Percentiles rank a stretch among this genome's conserved stretches.
Evolutionary conservation across 148 eudicot genomes (phyloP).

Genomic region (Silene latifolia): DNA sequence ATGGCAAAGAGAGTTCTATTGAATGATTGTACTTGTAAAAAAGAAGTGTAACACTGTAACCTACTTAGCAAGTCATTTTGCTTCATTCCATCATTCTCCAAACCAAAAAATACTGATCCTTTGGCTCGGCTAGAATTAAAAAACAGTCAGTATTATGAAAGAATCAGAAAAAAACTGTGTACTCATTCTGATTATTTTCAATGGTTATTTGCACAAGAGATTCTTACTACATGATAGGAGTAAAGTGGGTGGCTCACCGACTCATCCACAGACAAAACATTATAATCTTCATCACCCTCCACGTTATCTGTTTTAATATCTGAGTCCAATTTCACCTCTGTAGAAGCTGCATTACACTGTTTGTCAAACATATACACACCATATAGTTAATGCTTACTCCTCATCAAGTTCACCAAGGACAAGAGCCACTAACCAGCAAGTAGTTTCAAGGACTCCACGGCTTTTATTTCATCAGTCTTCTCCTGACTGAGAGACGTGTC

Average conservation of each 20-base stretch:
- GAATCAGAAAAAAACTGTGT: background rate
- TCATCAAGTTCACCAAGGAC: slow-evolving; percentile 11
- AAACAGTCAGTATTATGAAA: background rate
- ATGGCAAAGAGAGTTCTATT: too few relatives aligned
- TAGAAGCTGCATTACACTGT: slow-evolving; percentile 25
- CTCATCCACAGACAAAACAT: slow-evolving; percentile 55
- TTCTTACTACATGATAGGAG: slow-evolving; percentile 8
- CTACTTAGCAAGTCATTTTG: too few relatives aligned
- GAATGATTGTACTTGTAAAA: too few relatives aligned
- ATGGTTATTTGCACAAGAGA: background rate
- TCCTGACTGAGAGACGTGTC: slow-evolving; percentile 27
- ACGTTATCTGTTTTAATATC: slow-evolving; percentile 37
- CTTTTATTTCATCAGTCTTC: slow-evolving; percentile 36
- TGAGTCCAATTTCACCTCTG: slow-evolving; percentile 48
- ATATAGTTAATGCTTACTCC: slow-evolving; percentile 10
- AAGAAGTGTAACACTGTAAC: too few relatives aligned
- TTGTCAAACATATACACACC: slow-evolving; percentile 23
- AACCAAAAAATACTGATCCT: too few relatives aligned
- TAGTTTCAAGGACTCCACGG: slow-evolving; percentile 30
- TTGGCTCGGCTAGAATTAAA: too few relatives aligned
- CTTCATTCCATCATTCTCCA: too few relatives aligned
- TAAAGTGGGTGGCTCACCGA: slow-evolving; percentile 38
- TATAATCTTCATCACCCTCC: slow-evolving; percentile 66
- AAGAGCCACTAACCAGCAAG: slow-evolving; percentile 50
- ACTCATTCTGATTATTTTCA: background rate